Conservation (phyloP, 768 basidiomycete genomes). For the Lentinula guzmanii region DNA sequence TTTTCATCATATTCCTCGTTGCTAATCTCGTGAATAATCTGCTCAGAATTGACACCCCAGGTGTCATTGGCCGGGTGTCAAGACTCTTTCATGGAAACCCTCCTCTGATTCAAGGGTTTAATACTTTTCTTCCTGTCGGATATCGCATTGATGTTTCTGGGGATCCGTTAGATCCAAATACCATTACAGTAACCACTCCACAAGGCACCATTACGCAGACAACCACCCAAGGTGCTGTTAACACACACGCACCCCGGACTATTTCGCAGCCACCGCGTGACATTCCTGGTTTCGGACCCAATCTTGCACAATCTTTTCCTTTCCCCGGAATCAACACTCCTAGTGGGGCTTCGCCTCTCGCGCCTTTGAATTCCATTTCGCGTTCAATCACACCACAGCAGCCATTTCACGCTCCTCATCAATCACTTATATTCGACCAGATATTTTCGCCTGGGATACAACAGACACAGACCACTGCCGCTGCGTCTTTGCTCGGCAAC, state of each 20-base stretch:
- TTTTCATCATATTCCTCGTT: constrained; percentile 9
- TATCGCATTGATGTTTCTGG: constrained; percentile 86
- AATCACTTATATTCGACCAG: constrained; percentile 28
- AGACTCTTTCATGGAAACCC: constrained; percentile 89
- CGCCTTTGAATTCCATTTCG: constrained; percentile 32
- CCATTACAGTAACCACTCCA: constrained; percentile 80
- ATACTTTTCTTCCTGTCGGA: constrained; percentile 92
- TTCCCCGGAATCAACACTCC: constrained; percentile 19
- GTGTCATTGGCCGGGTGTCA: constrained; percentile 94
- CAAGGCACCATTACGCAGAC: constrained; percentile 65
- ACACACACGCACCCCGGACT: constrained; percentile 3
- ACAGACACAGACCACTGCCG: constrained; percentile 47
- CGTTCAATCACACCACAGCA: constrained; percentile 50
- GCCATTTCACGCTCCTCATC: constrained; percentile 31
- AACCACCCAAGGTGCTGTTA: constrained; percentile 28
- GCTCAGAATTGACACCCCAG: constrained; percentile 90
- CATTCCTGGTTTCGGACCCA: constrained; percentile 21
- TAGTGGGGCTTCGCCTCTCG: constrained; percentile 18
- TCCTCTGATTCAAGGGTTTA: constrained; percentile 91
- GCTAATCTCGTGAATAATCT: background rate
- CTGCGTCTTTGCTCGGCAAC: constrained; percentile 61
- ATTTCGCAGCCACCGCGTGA: constrained; percentile 21
- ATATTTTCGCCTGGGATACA: constrained; percentile 40
- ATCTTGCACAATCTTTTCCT: constrained; percentile 24
- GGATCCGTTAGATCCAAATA: constrained; percentile 64